Conservation (phyloP, 1,139 yeast species). For the Hyphopichia pseudoburtonii region DNA sequence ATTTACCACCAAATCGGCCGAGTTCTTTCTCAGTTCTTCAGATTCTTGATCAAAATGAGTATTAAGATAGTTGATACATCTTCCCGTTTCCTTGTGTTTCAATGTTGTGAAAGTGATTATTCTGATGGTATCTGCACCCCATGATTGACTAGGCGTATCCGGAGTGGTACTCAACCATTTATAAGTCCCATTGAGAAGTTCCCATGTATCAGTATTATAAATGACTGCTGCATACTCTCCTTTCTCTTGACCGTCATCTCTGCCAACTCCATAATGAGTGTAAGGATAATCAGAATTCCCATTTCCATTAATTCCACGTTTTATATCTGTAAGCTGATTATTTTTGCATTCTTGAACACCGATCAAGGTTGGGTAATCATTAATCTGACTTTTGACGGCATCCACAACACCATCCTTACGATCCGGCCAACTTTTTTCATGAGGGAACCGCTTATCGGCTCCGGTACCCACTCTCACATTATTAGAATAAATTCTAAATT, state of each 20-base stretch:
- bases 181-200: constrained; percentile 32
- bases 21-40: constrained; percentile 33
- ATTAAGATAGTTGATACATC: constrained; percentile 34
- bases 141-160: constrained; percentile 36
- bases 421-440: constrained; percentile 27
- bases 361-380: constrained; percentile 23
- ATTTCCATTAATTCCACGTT: constrained; percentile 20
- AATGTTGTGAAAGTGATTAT: constrained; percentile 41
- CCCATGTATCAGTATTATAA: constrained; percentile 31
- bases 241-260: constrained; percentile 43
- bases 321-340: constrained; percentile 28
- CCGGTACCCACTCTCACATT: constrained; percentile 25
- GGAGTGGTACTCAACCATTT: constrained; percentile 47
- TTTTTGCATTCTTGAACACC: constrained; percentile 33
- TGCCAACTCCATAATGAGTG: constrained; percentile 48
- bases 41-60: constrained; percentile 48
- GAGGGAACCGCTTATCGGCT: constrained; percentile 16
- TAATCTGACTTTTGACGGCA: constrained; percentile 14
- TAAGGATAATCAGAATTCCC: constrained; percentile 20
- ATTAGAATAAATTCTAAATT: constrained; percentile 22
- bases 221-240: constrained; percentile 51
- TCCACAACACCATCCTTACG: constrained; percentile 23
- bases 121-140: constrained; percentile 45
- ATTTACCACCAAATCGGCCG: constrained; percentile 31
- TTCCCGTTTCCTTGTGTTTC: constrained; percentile 20